Conservation (phyloP, 75 land plant genomes). For the Sequoiadendron giganteum region DNA sequence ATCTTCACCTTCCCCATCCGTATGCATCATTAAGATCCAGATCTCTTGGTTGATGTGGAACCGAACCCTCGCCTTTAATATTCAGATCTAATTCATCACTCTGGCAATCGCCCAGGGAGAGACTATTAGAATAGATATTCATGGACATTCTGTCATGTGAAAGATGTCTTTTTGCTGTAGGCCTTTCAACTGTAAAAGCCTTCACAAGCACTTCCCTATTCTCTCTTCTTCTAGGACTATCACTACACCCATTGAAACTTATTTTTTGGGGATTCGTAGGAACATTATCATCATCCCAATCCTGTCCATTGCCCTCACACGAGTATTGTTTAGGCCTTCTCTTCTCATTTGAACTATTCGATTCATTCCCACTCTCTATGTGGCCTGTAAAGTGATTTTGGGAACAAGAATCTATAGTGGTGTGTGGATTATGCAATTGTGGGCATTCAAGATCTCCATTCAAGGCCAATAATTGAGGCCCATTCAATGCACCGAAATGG, state of each 20-base stretch:
- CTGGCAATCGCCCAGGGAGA: background rate
- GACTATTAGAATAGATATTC: background rate
- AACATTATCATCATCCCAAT: background rate
- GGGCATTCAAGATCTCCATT: background rate
- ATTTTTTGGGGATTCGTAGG: background rate
- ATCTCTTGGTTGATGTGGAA: background rate
- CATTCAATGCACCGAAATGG: background rate
- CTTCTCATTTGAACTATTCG: background rate
- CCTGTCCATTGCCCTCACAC: background rate
- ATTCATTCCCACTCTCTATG: background rate
- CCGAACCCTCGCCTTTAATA: background rate
- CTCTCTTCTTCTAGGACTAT: background rate
- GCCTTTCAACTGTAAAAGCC: background rate
- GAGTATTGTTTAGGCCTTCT: background rate
- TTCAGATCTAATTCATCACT: background rate
- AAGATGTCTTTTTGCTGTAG: background rate
- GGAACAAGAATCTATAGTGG: background rate
- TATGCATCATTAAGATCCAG: slow-evolving; percentile 2
- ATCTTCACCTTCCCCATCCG: background rate
- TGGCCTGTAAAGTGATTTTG: background rate
- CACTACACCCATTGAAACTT: background rate
- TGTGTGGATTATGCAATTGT: background rate
- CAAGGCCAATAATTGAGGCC: background rate
- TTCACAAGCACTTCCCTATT: background rate
- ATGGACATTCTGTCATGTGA: background rate